Conservation (phyloP, 495 filamentous ascomycete genomes). For the Neurospora sp. region DNA sequence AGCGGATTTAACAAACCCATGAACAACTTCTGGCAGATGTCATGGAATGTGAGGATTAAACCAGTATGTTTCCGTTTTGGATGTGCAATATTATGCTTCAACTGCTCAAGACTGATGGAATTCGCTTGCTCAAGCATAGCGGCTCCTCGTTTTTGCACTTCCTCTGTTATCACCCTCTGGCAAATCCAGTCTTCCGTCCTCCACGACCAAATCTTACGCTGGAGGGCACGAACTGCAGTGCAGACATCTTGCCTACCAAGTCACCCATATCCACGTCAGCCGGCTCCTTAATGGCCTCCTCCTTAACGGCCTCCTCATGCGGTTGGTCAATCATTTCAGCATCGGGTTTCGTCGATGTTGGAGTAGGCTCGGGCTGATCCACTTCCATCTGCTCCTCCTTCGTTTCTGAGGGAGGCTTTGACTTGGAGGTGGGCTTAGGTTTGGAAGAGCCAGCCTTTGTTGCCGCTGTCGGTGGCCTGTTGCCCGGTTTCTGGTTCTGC, state of each 20-base stretch:
- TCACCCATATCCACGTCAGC: slow-evolving; percentile 56
- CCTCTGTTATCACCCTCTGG: slow-evolving; percentile 17
- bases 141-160: neutral
- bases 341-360: neutral
- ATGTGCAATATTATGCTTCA: neutral
- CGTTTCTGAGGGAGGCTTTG: neutral
- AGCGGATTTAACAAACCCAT: neutral
- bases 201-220: slow-evolving; percentile 65
- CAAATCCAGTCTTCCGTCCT: slow-evolving; percentile 39
- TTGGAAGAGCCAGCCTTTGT: slow-evolving; percentile 1
- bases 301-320: neutral
- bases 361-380: neutral
- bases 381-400: neutral
- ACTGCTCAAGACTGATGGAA: neutral
- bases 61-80: neutral
- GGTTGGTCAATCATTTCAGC: slow-evolving; percentile 1
- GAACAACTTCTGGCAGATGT: neutral
- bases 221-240: slow-evolving; percentile 69
- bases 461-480: slow-evolving; percentile 28
- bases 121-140: neutral
- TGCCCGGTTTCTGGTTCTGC: neutral
- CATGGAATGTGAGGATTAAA: neutral
- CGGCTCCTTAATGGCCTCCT: slow-evolving; percentile 8
- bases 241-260: slow-evolving; percentile 70
- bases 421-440: slow-evolving; percentile 15